phyloP scores from a whole-genome alignment of 192 early-diverging fungal genomes.

The Linnemannia elongata region DNA sequence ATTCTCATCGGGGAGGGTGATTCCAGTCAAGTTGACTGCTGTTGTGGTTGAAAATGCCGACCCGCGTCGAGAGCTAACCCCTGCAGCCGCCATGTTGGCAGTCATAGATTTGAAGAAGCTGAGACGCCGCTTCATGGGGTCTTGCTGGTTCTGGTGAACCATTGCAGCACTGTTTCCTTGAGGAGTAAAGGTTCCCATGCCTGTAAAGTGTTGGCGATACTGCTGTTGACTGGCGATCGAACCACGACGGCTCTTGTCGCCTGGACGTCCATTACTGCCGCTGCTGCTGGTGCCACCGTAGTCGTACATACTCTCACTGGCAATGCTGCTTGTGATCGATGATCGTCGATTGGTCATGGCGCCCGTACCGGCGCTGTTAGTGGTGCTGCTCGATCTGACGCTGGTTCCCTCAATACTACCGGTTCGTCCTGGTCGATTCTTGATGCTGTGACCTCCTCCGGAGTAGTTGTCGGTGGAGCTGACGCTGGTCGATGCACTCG shows the following conservation, averaged over 20 bases:
- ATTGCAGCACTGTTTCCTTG: not conserved
- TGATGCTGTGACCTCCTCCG: constrained; percentile 5
- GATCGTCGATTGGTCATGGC: not conserved
- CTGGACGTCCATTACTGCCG: not conserved
- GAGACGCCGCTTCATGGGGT: constrained; percentile 36
- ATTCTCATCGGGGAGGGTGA: constrained; percentile 26
- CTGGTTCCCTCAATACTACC: constrained; percentile 8
- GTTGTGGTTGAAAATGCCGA: constrained; percentile 51
- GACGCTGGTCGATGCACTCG: constrained; percentile 16
- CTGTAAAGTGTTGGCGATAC: constrained; percentile 55
- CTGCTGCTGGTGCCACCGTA: constrained; percentile 14
- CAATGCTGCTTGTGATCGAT: constrained; percentile 25
- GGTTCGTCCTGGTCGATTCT: constrained; percentile 15
- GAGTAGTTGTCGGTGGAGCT: not conserved
- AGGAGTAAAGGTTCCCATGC: constrained; percentile 8
- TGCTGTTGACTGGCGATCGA: constrained; percentile 9
- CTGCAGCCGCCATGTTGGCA: not conserved
- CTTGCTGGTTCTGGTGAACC: constrained; percentile 22
- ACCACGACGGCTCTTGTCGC: constrained; percentile 14
- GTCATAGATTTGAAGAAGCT: constrained; percentile 47
- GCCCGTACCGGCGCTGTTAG: not conserved
- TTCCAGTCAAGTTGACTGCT: constrained; percentile 44
- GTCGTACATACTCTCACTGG: constrained; percentile 23
- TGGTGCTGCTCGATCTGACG: not conserved
- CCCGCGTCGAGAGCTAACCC: constrained; percentile 26